phyloP scores from a whole-genome alignment of 2,329 filamentous ascomycete species.

The Trichoderma koningii region DNA sequence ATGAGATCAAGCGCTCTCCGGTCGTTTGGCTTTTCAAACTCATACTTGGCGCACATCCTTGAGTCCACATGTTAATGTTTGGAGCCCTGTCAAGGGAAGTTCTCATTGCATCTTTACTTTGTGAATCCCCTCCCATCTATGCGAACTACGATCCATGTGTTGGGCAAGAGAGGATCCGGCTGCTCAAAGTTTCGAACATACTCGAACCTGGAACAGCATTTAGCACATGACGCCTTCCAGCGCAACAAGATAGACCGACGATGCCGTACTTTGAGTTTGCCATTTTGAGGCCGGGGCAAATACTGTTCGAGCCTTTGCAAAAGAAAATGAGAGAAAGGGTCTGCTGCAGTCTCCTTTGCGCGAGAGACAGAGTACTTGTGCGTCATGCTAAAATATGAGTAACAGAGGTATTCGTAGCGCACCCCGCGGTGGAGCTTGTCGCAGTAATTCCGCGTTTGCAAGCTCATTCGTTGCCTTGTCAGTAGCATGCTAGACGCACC shows the following conservation, averaged over 20 bases:
- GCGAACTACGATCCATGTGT: conserved; percentile 93
- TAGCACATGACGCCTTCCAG: neutral
- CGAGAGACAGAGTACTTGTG: conserved; percentile 27
- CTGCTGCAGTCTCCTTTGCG: conserved; percentile 11
- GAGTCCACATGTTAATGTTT: neutral
- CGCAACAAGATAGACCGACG: neutral
- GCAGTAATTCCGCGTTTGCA: conserved; percentile 4
- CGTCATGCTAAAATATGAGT: conserved; percentile 34
- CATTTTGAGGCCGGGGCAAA: conserved; percentile 41
- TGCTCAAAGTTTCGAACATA: conserved; percentile 93
- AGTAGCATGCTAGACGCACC: neutral
- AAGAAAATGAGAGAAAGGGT: conserved; percentile 10
- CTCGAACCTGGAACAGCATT: conserved; percentile 70
- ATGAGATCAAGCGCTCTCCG: conserved; percentile 83
- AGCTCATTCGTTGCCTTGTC: conserved; percentile 13
- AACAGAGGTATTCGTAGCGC: conserved; percentile 27
- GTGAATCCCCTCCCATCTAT: conserved; percentile 95
- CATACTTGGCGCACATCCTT: conserved; percentile 80
- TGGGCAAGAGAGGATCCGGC: conserved; percentile 75
- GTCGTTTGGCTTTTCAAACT: conserved; percentile 92
- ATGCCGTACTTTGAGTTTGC: conserved; percentile 60
- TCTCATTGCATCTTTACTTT: conserved; percentile 60
- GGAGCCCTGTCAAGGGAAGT: neutral
- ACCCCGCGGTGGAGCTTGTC: conserved; percentile 29
- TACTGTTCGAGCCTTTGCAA: neutral